A percentile compares a stretch with the other conserved stretches of the same genome.
Evolutionary conservation across 2,329 filamentous ascomycete genomes (phyloP).

Genomic region (Lecanicillium sp.): DNA sequence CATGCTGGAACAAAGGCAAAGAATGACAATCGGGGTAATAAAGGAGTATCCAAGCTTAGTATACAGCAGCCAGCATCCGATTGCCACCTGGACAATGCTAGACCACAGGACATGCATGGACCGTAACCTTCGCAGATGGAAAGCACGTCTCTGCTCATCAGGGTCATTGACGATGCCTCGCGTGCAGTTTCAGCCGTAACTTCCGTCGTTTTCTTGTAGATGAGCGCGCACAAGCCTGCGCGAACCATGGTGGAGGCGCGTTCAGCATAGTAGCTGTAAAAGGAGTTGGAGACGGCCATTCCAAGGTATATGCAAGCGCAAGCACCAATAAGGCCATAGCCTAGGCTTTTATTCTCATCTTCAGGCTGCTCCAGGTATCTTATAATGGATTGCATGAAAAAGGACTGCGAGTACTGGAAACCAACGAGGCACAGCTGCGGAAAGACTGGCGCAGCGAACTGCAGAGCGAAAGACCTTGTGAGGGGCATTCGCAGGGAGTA

Average conservation of each 20-base stretch:
- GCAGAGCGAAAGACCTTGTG: slow-evolving; percentile 16
- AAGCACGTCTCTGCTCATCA: slow-evolving; percentile 32
- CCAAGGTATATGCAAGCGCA: slow-evolving; percentile 22
- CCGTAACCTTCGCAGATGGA: slow-evolving; percentile 23
- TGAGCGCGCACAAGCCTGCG: slow-evolving; percentile 18
- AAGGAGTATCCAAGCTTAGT: slow-evolving; percentile 23
- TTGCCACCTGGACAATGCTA: slow-evolving; percentile 20
- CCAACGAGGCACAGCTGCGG: slow-evolving; percentile 24
- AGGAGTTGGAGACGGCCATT: slow-evolving; percentile 23
- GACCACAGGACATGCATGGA: slow-evolving; percentile 29
- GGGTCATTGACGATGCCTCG: slow-evolving; percentile 25
- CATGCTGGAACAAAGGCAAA: slow-evolving; percentile 15
- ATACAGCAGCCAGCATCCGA: slow-evolving; percentile 25
- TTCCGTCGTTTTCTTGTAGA: slow-evolving; percentile 24
- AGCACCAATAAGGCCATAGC: slow-evolving; percentile 26
- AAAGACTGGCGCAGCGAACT: slow-evolving; percentile 19
- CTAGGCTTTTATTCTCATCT: slow-evolving; percentile 13
- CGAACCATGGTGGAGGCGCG: slow-evolving; percentile 21
- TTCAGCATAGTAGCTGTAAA: slow-evolving; percentile 24
- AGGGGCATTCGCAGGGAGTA: slow-evolving; percentile 17
- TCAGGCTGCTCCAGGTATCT: slow-evolving; percentile 19
- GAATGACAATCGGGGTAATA: slow-evolving; percentile 21
- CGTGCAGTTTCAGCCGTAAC: slow-evolving; percentile 14
- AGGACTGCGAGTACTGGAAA: slow-evolving; percentile 29
- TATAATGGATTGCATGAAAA: slow-evolving; percentile 27